Conservation (phyloP, 1,284 basidiomycete species). For the Sporisorium graminicola region DNA sequence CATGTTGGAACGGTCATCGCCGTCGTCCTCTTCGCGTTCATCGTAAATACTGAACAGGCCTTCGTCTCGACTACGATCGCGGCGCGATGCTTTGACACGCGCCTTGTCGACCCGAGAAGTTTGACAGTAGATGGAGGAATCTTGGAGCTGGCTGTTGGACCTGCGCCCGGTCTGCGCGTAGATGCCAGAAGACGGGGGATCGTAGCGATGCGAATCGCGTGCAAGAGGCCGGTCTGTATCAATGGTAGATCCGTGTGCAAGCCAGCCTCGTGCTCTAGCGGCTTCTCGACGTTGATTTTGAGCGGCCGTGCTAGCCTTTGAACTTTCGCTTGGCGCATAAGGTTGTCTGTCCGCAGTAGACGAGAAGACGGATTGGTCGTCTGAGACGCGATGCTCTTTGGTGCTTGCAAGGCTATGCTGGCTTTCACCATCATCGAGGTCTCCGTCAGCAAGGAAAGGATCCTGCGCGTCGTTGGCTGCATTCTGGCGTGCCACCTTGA, state of each 20-base stretch:
- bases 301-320: conserved; percentile 12
- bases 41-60: conserved; percentile 50
- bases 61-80: conserved; percentile 12
- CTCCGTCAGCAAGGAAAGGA: conserved; percentile 54
- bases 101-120: conserved; percentile 19
- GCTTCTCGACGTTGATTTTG: conserved; percentile 24
- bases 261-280: conserved; percentile 44
- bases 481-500: background rate
- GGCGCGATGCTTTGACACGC: conserved; percentile 14
- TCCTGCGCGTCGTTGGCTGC: conserved; percentile 35
- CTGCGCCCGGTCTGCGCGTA: conserved; percentile 16
- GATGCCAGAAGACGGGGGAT: conserved; percentile 26
- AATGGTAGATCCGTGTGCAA: conserved; percentile 52
- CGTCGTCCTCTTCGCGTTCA: conserved; percentile 26
- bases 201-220: background rate
- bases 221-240: conserved; percentile 11
- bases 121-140: conserved; percentile 33
- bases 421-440: conserved; percentile 41
- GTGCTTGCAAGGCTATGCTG: conserved; percentile 40
- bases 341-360: conserved; percentile 6
- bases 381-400: conserved; percentile 21
- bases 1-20: conserved; percentile 34
- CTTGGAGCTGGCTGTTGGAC: conserved; percentile 16
- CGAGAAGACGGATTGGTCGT: conserved; percentile 18
- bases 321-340: conserved; percentile 1